These are phyloP conservation scores for Alternaria conjuncta DNA, from an alignment of 2,329 filamentous ascomycete genomes.

Conservation along the genomic window DNA sequence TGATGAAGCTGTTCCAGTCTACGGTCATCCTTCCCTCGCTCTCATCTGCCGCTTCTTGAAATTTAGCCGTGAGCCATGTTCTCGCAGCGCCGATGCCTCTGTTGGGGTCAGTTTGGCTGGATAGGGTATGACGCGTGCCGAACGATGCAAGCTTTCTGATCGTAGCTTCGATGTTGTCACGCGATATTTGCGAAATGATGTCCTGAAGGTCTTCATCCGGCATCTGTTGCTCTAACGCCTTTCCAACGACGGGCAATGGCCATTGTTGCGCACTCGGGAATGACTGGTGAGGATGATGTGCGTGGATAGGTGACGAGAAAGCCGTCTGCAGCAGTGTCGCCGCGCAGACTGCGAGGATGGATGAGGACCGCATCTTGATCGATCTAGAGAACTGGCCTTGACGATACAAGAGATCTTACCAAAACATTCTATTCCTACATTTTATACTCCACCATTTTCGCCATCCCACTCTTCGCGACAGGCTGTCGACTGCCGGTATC, in stretches of 20 bases:
- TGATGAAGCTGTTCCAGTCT: constrained; percentile 58
- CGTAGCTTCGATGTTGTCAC: constrained; percentile 55
- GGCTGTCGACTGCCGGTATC: constrained; percentile 16
- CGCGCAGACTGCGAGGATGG: constrained; percentile 9
- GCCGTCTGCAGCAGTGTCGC: constrained; percentile 6
- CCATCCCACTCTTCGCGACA: constrained; percentile 12
- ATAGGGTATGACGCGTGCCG: constrained; percentile 62
- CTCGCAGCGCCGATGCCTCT: constrained; percentile 62
- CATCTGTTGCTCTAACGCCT: constrained; percentile 42
- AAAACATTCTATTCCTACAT: neutral
- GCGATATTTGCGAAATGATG: constrained; percentile 47
- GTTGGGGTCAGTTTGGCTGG: constrained; percentile 55
- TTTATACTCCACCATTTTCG: constrained; percentile 3
- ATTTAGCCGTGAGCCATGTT: constrained; percentile 60
- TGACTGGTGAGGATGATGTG: constrained; percentile 12
- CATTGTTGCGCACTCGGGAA: constrained; percentile 35
- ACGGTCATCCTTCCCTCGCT: constrained; percentile 58
- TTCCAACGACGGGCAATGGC: constrained; percentile 44
- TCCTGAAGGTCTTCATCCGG: constrained; percentile 47
- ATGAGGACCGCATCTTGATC: constrained; percentile 17
- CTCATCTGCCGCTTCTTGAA: constrained; percentile 52
- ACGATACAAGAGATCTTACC: neutral
- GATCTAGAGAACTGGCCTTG: neutral
- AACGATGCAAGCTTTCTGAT: constrained; percentile 60
- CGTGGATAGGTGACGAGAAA: constrained; percentile 19